Percentiles rank a stretch among this genome's conserved stretches.
These are phyloP conservation scores for Nicotiana rustica DNA, from an alignment of 305 asterid species.

Conservation along the genomic window DNA sequence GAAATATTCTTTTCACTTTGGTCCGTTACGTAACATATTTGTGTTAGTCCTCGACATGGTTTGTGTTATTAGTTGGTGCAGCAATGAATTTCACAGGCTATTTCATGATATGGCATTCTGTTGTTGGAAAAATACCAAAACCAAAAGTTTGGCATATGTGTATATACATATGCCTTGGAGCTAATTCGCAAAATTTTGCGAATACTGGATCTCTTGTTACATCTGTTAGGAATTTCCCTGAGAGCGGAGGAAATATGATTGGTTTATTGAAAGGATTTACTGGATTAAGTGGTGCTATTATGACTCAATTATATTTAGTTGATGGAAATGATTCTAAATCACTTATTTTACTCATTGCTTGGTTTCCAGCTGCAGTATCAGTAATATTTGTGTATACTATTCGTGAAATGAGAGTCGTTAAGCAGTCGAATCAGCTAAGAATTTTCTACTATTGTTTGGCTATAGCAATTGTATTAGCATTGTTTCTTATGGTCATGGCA, in stretches of 20 bases:
- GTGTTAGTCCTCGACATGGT: conserved; percentile 53
- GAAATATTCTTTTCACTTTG: too few species aligned
- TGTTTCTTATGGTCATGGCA: conserved; percentile 72
- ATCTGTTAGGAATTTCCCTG: conserved; percentile 75
- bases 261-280: conserved; percentile 79
- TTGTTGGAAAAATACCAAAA: conserved; percentile 52
- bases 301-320: conserved; percentile 78
- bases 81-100: conserved; percentile 80
- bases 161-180: conserved; percentile 77
- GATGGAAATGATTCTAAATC: conserved; percentile 78
- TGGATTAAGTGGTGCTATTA: conserved; percentile 83
- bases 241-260: conserved; percentile 65
- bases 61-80: conserved; percentile 69
- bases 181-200: conserved; percentile 86
- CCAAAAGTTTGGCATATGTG: conserved; percentile 88
- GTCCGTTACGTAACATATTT: too few species aligned
- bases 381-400: conserved; percentile 74
- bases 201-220: conserved; percentile 90
- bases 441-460: conserved; percentile 60
- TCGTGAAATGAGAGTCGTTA: conserved; percentile 57
- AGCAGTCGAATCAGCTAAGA: conserved; percentile 54
- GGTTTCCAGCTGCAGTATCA: conserved; percentile 87
- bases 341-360: conserved; percentile 77
- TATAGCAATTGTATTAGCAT: conserved; percentile 56
- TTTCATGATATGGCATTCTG: conserved; percentile 80